phyloP scores from a whole-genome alignment of 2,329 filamentous ascomycete genomes.

The Coleophoma crateriformis region DNA sequence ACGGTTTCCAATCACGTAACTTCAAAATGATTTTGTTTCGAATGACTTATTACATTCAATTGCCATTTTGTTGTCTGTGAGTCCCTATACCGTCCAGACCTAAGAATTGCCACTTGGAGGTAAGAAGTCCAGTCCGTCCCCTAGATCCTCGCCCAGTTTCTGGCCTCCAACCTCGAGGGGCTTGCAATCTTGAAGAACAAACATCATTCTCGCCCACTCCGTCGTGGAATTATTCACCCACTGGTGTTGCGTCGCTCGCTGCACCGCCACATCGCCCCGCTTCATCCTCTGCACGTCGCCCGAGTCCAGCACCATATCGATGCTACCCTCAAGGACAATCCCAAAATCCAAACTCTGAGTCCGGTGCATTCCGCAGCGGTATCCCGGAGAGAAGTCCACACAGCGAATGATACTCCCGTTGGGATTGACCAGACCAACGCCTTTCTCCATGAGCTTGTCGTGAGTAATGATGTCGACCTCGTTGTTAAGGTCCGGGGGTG shows the following conservation, averaged over 20 bases:
- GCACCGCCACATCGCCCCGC: slow-evolving; percentile 5
- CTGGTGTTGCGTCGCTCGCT: slow-evolving; percentile 4
- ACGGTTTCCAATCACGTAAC: too few relatives aligned
- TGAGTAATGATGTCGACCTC: slow-evolving; percentile 35
- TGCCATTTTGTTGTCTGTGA: too few relatives aligned
- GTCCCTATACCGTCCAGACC: too few relatives aligned
- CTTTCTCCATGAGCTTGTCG: slow-evolving; percentile 19
- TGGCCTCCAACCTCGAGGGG: not conserved
- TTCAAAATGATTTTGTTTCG: too few relatives aligned
- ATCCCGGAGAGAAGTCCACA: slow-evolving; percentile 7
- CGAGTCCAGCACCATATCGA: slow-evolving; percentile 7
- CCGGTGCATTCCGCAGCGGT: slow-evolving; percentile 4
- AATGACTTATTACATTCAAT: too few relatives aligned
- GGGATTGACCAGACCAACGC: slow-evolving; percentile 2
- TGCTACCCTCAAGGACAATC: slow-evolving; percentile 4
- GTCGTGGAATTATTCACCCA: slow-evolving; percentile 3
- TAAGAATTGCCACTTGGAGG: slow-evolving; percentile 8
- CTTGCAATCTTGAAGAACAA: slow-evolving; percentile 5
- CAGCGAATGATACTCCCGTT: slow-evolving; percentile 4
- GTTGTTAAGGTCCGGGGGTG: slow-evolving; percentile 32
- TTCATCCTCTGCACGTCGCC: slow-evolving; percentile 2
- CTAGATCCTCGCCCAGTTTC: slow-evolving; percentile 4
- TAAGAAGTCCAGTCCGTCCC: not conserved
- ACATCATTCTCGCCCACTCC: slow-evolving; percentile 7
- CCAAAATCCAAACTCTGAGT: slow-evolving; percentile 8